Conservation (phyloP, 371 early-diverging fungal genomes). For the Rhizopus microsporus region DNA sequence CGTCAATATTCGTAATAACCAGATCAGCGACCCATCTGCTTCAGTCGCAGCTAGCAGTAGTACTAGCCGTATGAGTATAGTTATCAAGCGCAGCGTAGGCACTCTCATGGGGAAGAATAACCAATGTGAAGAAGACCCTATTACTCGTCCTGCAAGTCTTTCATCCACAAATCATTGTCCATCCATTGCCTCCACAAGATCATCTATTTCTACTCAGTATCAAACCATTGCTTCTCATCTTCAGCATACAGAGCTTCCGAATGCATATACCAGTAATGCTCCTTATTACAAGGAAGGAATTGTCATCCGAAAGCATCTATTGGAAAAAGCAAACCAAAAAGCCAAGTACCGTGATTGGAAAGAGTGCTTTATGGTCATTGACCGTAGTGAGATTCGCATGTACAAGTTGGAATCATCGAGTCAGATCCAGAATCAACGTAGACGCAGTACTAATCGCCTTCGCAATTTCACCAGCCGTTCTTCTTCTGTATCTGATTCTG, state of each 20-base stretch:
- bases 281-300: constrained; percentile 67
- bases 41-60: neutral
- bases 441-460: constrained; percentile 24
- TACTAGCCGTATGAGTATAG: constrained; percentile 16
- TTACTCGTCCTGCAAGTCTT: constrained; percentile 9
- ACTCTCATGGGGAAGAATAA: constrained; percentile 37
- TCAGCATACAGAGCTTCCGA: constrained; percentile 17
- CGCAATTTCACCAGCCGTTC: constrained; percentile 6
- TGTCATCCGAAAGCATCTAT: constrained; percentile 79
- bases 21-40: constrained; percentile 59
- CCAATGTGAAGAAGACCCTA: constrained; percentile 24
- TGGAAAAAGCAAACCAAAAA: constrained; percentile 71
- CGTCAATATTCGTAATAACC: constrained; percentile 59
- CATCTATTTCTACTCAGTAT: constrained; percentile 20
- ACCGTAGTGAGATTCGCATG: constrained; percentile 75
- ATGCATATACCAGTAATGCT: constrained; percentile 23
- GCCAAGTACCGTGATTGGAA: constrained; percentile 83
- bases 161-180: constrained; percentile 23
- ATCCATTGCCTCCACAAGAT: constrained; percentile 11
- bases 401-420: constrained; percentile 62
- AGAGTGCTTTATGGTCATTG: constrained; percentile 70
- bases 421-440: neutral
- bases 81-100: constrained; percentile 39
- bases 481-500: constrained; percentile 47
- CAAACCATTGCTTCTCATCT: constrained; percentile 32